These are phyloP conservation scores for Candida khao-thaluensis DNA, from an alignment of 805 yeast species.

Conservation along the genomic window DNA sequence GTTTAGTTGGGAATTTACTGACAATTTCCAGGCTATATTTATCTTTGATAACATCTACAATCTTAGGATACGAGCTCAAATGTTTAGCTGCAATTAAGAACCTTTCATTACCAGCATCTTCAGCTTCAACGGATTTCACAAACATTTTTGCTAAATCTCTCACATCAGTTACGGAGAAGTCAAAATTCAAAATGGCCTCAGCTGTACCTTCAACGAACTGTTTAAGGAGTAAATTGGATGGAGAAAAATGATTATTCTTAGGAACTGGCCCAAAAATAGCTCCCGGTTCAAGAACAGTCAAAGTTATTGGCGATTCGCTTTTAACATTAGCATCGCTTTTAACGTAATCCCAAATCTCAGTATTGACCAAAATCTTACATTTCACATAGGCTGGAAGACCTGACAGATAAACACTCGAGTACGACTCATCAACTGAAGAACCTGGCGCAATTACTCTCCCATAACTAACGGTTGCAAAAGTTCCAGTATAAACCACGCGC, in stretches of 20 bases:
- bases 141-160: constrained; percentile 9
- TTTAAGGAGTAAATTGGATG: not conserved
- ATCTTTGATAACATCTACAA: not conserved
- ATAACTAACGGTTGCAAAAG: constrained; percentile 3
- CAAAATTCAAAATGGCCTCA: not conserved
- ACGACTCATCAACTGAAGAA: constrained; percentile 4
- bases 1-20: not conserved
- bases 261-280: constrained; percentile 13
- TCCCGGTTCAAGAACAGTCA: constrained; percentile 9
- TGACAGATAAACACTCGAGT: not conserved
- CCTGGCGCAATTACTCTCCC: constrained; percentile 1
- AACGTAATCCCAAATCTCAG: constrained; percentile 11
- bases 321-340: constrained; percentile 10
- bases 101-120: constrained; percentile 3
- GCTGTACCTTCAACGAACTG: not conserved
- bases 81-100: not conserved
- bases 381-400: constrained; percentile 8
- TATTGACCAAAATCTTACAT: constrained; percentile 11
- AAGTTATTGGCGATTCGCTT: constrained; percentile 1
- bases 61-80: not conserved
- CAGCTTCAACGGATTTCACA: constrained; percentile 1
- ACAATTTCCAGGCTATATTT: not conserved
- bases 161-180: constrained; percentile 7
- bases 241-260: not conserved
- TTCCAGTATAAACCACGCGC: constrained; percentile 5